Evolutionary conservation across 306 rosid species (phyloP).

Genomic region (Inga leiocalycina): DNA sequence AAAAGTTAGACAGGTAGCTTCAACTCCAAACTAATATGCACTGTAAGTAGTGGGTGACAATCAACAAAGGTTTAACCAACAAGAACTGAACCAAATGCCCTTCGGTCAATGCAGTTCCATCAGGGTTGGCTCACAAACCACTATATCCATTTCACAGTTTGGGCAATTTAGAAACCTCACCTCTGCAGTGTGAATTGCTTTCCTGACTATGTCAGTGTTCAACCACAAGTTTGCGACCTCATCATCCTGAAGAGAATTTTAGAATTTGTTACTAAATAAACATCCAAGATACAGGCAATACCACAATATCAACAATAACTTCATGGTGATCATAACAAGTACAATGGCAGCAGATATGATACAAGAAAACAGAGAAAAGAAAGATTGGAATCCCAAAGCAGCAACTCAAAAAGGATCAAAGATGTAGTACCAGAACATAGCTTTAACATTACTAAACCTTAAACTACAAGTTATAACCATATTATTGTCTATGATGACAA

Average conservation of each 20-base stretch:
- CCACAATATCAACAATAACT: conserved; percentile 1
- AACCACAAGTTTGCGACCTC: conserved; percentile 79
- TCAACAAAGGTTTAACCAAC: neutral
- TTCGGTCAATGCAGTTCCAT: neutral
- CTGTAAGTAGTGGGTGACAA: neutral
- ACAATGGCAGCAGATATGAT: neutral
- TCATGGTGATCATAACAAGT: neutral
- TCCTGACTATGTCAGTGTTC: conserved; percentile 73
- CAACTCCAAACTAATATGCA: neutral
- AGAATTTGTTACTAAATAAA: conserved; percentile 9
- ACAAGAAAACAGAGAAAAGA: neutral
- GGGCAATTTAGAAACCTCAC: conserved; percentile 44
- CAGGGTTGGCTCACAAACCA: neutral
- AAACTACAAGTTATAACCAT: neutral
- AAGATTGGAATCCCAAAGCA: neutral
- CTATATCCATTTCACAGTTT: neutral
- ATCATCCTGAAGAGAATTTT: conserved; percentile 53
- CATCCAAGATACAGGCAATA: conserved; percentile 8
- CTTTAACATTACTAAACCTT: neutral
- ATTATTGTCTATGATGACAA: neutral
- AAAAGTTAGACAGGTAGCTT: neutral
- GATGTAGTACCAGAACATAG: neutral
- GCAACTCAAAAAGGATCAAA: neutral
- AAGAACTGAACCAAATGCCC: neutral
- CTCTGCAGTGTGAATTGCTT: conserved; percentile 68